Base-by-base conservation (phyloP, 257 asterid species). In the Nicotiana tomentosiformis region DNA sequence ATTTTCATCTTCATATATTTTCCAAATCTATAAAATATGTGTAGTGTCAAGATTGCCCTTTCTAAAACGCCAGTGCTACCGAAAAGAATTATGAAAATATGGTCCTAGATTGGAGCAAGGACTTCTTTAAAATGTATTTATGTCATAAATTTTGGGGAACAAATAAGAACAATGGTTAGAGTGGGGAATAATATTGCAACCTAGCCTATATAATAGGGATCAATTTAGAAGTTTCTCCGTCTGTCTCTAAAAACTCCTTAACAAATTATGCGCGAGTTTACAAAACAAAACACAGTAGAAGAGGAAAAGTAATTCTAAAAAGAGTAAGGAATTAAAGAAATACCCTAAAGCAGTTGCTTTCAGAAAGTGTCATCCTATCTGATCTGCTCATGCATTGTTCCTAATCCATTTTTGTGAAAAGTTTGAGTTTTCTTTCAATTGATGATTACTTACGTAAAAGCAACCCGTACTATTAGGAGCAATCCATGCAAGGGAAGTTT, bases 311-410 rank as follows among this genome's bases (percentile, higher is more conserved):
- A 83, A 76, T 68, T 82, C 37, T 60, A 80, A 33, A 82, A 83
- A 90, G 70, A 77, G 39, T 76, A 10, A 62, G 53, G 51, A 26
- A 66, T 61, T 84, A 82, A 88, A 87, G 87, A 65, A 29, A 30
- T 12, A 65, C n/a, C 70, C 83, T 79, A 90, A 90, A 85, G 74
- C 84, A 84, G 23, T 66, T 78, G 84, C 84, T 86, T 83, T 85
- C 78, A 66, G 80, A 86, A 82, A 86, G 87, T 81, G 49, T 43
- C 81, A 5, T 85, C 82, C 88, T 65, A 72, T 84, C 80, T 84
- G 26, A 72, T 84, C 80, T 84, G 26, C 86, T 61, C 78, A 32
- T 67, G 74, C 77, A 70, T 80, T 74, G 11, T 17, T 76, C 17
- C 43, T 74, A 80, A 80, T 83, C 49, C 72, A 23, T 66, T 37